Evolutionary conservation across 495 filamentous ascomycete species (phyloP), one percentile per base, ranked within the genome.

Genomic region (Xylaria curta): DNA sequence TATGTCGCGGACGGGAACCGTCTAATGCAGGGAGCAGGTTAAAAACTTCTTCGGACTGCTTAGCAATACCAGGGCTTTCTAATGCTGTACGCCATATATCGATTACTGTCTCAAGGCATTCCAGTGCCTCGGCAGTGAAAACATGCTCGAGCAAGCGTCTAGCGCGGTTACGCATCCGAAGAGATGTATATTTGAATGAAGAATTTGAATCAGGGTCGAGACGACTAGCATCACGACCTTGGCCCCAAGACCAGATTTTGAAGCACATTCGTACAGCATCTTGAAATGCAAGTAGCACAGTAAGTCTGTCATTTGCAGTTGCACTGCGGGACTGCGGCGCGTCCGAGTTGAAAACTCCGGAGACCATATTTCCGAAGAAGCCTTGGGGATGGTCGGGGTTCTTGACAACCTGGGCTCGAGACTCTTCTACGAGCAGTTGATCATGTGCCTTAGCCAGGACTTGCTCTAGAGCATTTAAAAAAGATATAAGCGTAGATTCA

Each of bases 301-400:
- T 98, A 31, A 99, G 85, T 49, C 95, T 86, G 73, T 95, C 95
- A 76, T 98, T 99, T n/a, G 94, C 94, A 17, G 93, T 91, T 19
- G 89, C 88, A 58, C 91, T 91, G 51, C 94, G 88, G 31, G 87
- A 84, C 66, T 94, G 94, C 3, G 86, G 90, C 8, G 90, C 85
- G 66, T 98, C 95, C 0, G 92, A 88, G 10, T 91, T 86, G 78
- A 97, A 97, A 0, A 97, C 93, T 0, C 94, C 94, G 1, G 94
- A 96, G 1, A 97, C 94, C 93, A 98, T 97, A 74, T 94, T 97
- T 21, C 95, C 94, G 76, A 99, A 97, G 80, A 98, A 97, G 56
- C 95, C 92, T 76, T 96, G 93, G 17, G 90, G 85, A 76, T 94
- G 92, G 73, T 97, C 94, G 47, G 94, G 93, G 68, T 88, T 92